These are phyloP conservation scores for Acanthamoeba castellanii DNA, from an alignment of 208 protist species.

Conservation along the genomic window DNA sequence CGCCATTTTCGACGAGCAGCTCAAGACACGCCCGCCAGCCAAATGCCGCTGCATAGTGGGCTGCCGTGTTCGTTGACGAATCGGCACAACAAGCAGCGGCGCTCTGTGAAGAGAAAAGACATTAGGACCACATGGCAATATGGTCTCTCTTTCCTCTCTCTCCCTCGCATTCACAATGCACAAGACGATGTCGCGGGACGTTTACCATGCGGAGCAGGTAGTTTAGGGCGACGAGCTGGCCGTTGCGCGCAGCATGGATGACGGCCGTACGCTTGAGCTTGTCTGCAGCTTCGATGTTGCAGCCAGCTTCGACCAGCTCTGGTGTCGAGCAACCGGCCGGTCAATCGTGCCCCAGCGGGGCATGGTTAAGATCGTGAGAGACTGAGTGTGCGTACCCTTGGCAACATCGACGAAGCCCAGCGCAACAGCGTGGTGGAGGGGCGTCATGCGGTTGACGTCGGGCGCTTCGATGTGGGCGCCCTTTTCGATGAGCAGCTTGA, in stretches of 20 bases:
- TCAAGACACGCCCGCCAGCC: constrained; percentile 60
- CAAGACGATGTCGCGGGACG: not conserved
- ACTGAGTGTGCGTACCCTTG: not conserved
- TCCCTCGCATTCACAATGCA: not conserved
- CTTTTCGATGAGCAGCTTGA: not conserved
- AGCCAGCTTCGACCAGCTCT: constrained; percentile 23
- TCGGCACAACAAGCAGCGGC: not conserved
- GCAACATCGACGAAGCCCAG: not conserved
- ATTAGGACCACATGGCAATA: not conserved
- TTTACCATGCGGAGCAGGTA: constrained; percentile 31
- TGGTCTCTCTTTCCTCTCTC: not conserved
- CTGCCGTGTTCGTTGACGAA: constrained; percentile 1
- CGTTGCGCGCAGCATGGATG: constrained; percentile 32
- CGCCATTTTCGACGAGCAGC: constrained; percentile 31
- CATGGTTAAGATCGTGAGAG: not conserved
- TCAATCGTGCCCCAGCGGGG: not conserved
- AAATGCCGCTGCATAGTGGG: constrained; percentile 58
- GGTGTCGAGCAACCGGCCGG: not conserved
- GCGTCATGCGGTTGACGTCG: not conserved
- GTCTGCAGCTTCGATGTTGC: constrained; percentile 24
- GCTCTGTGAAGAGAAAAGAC: not conserved
- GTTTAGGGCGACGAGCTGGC: not conserved
- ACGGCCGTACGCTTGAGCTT: constrained; percentile 30
- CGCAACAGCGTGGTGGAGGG: not conserved
- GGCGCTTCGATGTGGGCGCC: constrained; percentile 1